Percentiles rank a stretch among this genome's conserved stretches.
phyloP scores from a whole-genome alignment of 2,329 filamentous ascomycete genomes.

The Graphilbum ipis-grandicollis region DNA sequence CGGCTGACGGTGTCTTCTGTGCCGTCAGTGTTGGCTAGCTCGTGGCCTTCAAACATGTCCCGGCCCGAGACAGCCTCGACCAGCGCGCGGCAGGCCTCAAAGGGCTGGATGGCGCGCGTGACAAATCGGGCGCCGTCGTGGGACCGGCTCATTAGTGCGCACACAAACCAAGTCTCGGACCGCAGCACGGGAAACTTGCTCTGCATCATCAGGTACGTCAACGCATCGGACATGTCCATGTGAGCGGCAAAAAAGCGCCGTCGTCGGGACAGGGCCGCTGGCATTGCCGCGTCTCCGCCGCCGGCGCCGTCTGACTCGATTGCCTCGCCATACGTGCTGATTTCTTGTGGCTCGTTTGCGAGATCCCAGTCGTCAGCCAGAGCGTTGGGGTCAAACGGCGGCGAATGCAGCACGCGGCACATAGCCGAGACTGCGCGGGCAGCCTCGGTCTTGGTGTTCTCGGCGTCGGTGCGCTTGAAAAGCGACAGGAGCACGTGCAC shows the following conservation, averaged over 20 bases:
- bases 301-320: too few relatives aligned
- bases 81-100: constrained; percentile 25
- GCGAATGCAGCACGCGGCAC: constrained; percentile 36
- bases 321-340: too few relatives aligned
- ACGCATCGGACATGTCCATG: constrained; percentile 19
- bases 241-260: constrained; percentile 28
- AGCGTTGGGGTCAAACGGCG: constrained; percentile 5
- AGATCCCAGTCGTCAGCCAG: constrained; percentile 18
- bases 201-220: constrained; percentile 37
- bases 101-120: constrained; percentile 22
- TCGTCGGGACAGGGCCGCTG: constrained; percentile 6
- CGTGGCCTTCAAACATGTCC: constrained; percentile 12
- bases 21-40: constrained; percentile 5
- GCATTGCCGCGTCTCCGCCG: too few relatives aligned
- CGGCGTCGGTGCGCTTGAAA: constrained; percentile 26
- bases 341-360: constrained; percentile 9
- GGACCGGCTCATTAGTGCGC: constrained; percentile 40
- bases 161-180: constrained; percentile 44
- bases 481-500: constrained; percentile 22
- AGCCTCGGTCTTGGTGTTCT: constrained; percentile 42
- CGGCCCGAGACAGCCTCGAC: constrained; percentile 31
- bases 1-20: too few relatives aligned
- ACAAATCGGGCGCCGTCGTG: constrained; percentile 29
- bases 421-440: constrained; percentile 33
- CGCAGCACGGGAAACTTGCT: constrained; percentile 39